A percentile compares a stretch with the other conserved stretches of the same genome.
Conservation (phyloP, 768 basidiomycete genomes). For the Infundibulicybe gibba region DNA sequence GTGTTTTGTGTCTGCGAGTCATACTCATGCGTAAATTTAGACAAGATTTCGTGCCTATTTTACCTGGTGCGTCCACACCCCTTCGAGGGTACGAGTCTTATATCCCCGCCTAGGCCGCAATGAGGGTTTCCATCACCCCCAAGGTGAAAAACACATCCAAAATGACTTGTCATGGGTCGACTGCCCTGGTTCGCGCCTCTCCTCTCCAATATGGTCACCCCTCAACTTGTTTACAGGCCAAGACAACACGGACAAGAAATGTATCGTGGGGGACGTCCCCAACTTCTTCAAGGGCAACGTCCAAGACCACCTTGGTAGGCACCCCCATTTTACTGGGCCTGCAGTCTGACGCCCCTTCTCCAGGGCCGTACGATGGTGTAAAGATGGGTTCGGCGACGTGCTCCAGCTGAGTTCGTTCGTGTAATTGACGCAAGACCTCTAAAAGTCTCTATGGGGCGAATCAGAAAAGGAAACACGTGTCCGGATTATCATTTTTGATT, state of each 20-base stretch:
- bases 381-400: too few relatives aligned
- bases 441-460: too few relatives aligned
- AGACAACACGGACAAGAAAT: constrained; percentile 12
- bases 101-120: constrained; percentile 23
- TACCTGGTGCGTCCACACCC: constrained; percentile 26
- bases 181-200: constrained; percentile 41
- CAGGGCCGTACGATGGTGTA: too few relatives aligned
- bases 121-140: constrained; percentile 44
- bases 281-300: background rate
- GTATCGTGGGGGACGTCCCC: background rate
- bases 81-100: constrained; percentile 5
- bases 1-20: background rate
- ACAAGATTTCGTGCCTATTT: constrained; percentile 34
- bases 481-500: too few relatives aligned
- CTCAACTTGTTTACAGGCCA: constrained; percentile 17
- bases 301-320: background rate
- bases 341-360: too few relatives aligned
- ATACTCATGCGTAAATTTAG: constrained; percentile 11
- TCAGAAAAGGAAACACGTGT: too few relatives aligned
- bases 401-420: too few relatives aligned
- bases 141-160: constrained; percentile 35
- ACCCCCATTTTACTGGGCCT: too few relatives aligned
- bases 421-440: too few relatives aligned
- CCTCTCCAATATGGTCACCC: constrained; percentile 4
- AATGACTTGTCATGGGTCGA: constrained; percentile 40